phyloP scores from a whole-genome alignment of 2,329 filamentous ascomycete species.

The Venturia pyrina region DNA sequence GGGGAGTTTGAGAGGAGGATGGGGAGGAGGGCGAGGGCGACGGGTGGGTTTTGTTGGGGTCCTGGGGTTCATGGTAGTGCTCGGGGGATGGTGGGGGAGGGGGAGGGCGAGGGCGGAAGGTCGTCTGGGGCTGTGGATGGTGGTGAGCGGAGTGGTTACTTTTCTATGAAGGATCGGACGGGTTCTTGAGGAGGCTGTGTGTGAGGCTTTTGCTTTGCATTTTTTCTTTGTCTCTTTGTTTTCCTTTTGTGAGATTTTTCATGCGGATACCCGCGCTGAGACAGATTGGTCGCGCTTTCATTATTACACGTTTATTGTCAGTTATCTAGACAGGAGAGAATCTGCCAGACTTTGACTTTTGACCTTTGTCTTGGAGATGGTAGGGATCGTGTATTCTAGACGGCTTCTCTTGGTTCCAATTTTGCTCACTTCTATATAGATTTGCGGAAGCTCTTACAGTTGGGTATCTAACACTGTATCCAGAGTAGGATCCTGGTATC shows the following conservation, averaged over 20 bases:
- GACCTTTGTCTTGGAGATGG: too few relatives aligned
- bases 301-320: not conserved
- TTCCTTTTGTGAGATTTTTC: not conserved
- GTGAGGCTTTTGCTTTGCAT: not conserved
- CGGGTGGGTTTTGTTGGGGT: not conserved
- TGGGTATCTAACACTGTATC: not conserved
- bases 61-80: not conserved
- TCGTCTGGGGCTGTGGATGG: not conserved
- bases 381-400: too few relatives aligned
- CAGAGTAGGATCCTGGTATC: constrained; percentile 1
- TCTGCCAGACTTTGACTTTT: too few relatives aligned
- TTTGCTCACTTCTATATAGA: not conserved
- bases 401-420: not conserved
- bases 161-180: not conserved
- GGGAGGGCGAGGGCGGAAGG: not conserved
- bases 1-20: not conserved
- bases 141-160: not conserved
- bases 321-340: not conserved
- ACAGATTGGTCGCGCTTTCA: not conserved
- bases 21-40: not conserved
- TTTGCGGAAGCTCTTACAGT: not conserved
- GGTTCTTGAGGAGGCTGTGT: not conserved
- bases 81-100: not conserved
- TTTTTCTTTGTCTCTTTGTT: not conserved
- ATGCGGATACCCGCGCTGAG: not conserved